Base-by-base conservation (phyloP, 495 filamentous ascomycete genomes). In the Neurospora africana region DNA sequence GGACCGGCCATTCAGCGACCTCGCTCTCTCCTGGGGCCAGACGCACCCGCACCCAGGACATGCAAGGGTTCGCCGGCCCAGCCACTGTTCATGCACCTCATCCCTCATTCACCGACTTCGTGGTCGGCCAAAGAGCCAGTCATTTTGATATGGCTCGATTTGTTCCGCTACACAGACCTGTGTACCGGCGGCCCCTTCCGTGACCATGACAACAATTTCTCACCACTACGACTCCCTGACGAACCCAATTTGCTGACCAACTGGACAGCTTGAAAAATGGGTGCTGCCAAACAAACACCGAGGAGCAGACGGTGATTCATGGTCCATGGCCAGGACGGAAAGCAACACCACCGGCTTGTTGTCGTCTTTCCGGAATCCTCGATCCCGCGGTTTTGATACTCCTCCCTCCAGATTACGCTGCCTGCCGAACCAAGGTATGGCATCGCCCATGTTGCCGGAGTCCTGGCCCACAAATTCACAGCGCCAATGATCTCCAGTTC, bases 71-170 rank as follows among this genome's bases (percentile, higher is more conserved):
- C 78, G 76, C 78, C 78, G 72, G 73, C 65, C 82, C 82, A 83
- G 82, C 80, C 79, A 84, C 78, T 83, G 84, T 85, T 87, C 83
- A 87, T 87, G 86, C 86, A 87, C 69, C 82, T 85, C 82, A 84
- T 85, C 81, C 81, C 74, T 77, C 80, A 79, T 82, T 86, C 85
- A 86, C 85, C 83, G 86, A 86, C 86, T 87, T 86, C 81, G 81
- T 87, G 85, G 83, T 87, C 80, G 83, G 81, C 77, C 75, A 79
- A 76, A 82, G 77, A 82, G 82, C 85, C 84, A 86, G 82, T 86
- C 83, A 76, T 79, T 79, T 76, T 71, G 72, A 70, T 74, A 77
- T 71, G 71, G 35, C 72, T 39, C 19, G 73, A 35, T 70, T 68
- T 21, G 68, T 68, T 23, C 40, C 23, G 17, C 69, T 68, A 71